Conservation (phyloP, 2,329 filamentous ascomycete genomes). For the Tolypocladium paradoxum region DNA sequence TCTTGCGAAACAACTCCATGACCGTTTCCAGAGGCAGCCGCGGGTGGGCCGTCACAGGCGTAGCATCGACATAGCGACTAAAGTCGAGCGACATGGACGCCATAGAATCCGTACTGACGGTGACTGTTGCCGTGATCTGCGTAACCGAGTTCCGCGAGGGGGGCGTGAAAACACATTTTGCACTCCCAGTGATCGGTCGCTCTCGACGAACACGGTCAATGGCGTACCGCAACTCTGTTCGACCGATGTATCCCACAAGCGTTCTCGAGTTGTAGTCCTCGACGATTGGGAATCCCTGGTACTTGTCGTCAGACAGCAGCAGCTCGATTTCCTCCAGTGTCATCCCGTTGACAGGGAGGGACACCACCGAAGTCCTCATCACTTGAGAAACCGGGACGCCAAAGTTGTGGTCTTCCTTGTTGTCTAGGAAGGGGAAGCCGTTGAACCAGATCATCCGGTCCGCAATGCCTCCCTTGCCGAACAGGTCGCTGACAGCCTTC, state of each 20-base stretch:
- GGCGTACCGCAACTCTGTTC: slow-evolving; percentile 84
- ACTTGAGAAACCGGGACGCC: slow-evolving; percentile 85
- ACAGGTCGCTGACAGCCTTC: slow-evolving; percentile 81
- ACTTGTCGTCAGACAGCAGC: slow-evolving; percentile 66
- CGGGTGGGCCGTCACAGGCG: slow-evolving; percentile 84
- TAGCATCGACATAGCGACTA: slow-evolving; percentile 76
- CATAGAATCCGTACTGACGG: slow-evolving; percentile 46
- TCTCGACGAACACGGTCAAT: slow-evolving; percentile 69
- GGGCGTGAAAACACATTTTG: slow-evolving; percentile 64
- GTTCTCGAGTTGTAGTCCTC: slow-evolving; percentile 60
- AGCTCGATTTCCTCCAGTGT: slow-evolving; percentile 67
- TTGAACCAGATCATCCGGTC: slow-evolving; percentile 99
- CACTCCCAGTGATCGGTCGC: slow-evolving; percentile 47
- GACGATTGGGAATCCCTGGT: slow-evolving; percentile 88
- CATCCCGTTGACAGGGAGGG: slow-evolving; percentile 64
- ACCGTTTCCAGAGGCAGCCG: slow-evolving; percentile 88
- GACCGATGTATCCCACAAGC: slow-evolving; percentile 83
- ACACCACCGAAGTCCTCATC: slow-evolving; percentile 70
- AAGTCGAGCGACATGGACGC: slow-evolving; percentile 61
- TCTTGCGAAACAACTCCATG: slow-evolving; percentile 98
- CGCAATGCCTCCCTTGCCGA: slow-evolving; percentile 93
- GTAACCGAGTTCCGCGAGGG: slow-evolving; percentile 20
- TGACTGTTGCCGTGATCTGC: slow-evolving; percentile 34
- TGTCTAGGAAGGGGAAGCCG: slow-evolving; percentile 92
- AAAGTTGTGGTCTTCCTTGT: slow-evolving; percentile 95